Evolutionary conservation across 306 rosid species (phyloP).

Genomic region (Herpetospermum pedunculosum): DNA sequence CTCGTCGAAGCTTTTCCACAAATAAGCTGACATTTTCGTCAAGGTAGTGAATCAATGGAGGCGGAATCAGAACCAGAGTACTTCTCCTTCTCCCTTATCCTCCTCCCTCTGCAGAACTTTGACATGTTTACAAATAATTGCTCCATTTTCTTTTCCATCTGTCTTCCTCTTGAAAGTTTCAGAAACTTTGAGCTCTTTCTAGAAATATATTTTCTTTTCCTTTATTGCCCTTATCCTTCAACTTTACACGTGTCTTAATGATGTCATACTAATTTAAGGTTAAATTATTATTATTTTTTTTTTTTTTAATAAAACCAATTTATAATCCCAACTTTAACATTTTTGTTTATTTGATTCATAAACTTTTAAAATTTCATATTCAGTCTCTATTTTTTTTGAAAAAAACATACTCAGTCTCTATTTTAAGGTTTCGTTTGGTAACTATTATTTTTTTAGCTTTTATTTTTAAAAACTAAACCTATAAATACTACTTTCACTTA

Average conservation of each 20-base stretch:
- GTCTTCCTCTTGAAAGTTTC: neutral
- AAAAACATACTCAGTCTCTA: no score
- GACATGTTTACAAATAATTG: neutral
- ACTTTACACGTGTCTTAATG: neutral
- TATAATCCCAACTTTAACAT: no score
- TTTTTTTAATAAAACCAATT: no score
- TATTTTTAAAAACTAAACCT: no score
- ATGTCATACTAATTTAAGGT: no score
- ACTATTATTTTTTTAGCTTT: no score
- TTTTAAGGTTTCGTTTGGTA: no score
- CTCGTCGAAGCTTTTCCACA: slow-evolving; percentile 70
- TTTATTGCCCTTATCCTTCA: neutral
- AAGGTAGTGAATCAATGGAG: neutral
- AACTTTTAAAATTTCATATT: no score
- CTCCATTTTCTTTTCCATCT: neutral
- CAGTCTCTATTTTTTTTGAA: no score
- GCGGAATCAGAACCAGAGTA: neutral
- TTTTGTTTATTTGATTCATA: no score
- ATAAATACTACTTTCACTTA: no score
- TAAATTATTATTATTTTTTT: no score
- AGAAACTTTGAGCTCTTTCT: slow-evolving; percentile 8
- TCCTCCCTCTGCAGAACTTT: neutral
- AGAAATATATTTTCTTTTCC: neutral
- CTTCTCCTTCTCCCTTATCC: neutral
- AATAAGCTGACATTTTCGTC: slow-evolving; percentile 40